phyloP scores from a whole-genome alignment of 768 basidiomycete genomes.

The Amanita polypyramis region DNA sequence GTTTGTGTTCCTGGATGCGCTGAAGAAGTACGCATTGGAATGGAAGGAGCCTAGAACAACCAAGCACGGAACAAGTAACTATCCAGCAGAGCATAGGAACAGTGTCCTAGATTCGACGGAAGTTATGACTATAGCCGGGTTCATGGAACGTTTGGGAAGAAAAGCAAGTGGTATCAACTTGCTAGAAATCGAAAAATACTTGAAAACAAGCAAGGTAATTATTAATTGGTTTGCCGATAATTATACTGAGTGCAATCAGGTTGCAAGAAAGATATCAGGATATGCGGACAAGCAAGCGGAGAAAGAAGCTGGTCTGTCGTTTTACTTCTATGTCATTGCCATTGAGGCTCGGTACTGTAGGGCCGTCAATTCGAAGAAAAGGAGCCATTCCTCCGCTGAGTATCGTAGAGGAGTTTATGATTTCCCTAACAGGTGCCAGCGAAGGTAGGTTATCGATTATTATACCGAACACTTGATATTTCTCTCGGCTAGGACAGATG shows the following conservation, averaged over 20 bases:
- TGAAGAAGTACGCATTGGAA: constrained; percentile 46
- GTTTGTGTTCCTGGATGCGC: constrained; percentile 57
- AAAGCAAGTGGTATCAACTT: constrained; percentile 72
- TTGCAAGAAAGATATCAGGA: constrained; percentile 75
- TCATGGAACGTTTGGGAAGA: constrained; percentile 56
- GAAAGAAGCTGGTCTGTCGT: constrained; percentile 26
- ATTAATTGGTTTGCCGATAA: not conserved
- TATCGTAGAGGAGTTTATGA: constrained; percentile 66
- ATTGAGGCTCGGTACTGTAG: not conserved
- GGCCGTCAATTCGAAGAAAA: constrained; percentile 11
- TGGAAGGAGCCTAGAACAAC: constrained; percentile 33
- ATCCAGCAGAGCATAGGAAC: constrained; percentile 10
- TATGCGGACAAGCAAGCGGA: constrained; percentile 59
- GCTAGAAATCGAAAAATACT: constrained; percentile 71
- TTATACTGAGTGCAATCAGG: constrained; percentile 20
- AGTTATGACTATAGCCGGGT: constrained; percentile 57
- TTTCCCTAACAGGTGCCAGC: constrained; percentile 66
- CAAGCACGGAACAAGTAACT: not conserved
- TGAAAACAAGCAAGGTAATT: constrained; percentile 72
- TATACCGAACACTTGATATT: not conserved
- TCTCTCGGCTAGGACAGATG: constrained; percentile 38
- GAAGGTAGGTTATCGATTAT: constrained; percentile 38
- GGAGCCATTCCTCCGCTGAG: constrained; percentile 68
- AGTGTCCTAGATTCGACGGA: constrained; percentile 24
- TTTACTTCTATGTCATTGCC: not conserved